phyloP scores from a whole-genome alignment of 2,329 filamentous ascomycete genomes.

The Endocalyx cinctus region DNA sequence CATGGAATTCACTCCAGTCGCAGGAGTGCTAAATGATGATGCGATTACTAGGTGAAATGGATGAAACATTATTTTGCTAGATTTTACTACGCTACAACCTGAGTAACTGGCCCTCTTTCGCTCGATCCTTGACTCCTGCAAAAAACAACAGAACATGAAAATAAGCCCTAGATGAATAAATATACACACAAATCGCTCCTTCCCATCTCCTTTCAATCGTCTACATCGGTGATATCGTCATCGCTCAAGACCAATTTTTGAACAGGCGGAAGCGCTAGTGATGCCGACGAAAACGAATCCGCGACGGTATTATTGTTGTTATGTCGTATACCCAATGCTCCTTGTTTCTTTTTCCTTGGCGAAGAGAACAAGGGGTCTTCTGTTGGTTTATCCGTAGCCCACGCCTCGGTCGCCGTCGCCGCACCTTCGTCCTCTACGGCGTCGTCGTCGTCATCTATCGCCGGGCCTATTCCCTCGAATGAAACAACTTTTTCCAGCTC shows the following conservation, averaged over 20 bases:
- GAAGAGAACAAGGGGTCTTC: conserved; percentile 51
- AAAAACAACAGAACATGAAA: no score
- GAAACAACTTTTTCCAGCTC: conserved; percentile 65
- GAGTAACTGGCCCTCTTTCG: no score
- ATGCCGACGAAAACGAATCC: conserved; percentile 32
- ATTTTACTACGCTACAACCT: no score
- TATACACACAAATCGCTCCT: no score
- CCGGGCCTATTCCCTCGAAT: conserved; percentile 54
- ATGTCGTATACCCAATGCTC: conserved; percentile 28
- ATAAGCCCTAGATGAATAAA: no score
- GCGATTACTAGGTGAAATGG: no score
- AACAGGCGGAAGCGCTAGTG: no score
- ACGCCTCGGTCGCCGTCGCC: conserved; percentile 42
- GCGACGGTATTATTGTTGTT: conserved; percentile 21
- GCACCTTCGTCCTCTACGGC: conserved; percentile 33
- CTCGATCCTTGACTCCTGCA: no score
- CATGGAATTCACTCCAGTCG: no score
- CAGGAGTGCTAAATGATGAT: no score
- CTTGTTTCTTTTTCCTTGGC: conserved; percentile 43
- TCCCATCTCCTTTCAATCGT: background rate
- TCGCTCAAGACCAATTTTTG: conserved; percentile 72
- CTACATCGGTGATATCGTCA: conserved; percentile 61
- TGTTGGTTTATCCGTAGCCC: conserved; percentile 58
- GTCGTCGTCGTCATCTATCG: conserved; percentile 38
- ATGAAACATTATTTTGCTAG: no score